phyloP scores from a whole-genome alignment of 352 stramenopile genomes.

The Discostella stelligera region DNA sequence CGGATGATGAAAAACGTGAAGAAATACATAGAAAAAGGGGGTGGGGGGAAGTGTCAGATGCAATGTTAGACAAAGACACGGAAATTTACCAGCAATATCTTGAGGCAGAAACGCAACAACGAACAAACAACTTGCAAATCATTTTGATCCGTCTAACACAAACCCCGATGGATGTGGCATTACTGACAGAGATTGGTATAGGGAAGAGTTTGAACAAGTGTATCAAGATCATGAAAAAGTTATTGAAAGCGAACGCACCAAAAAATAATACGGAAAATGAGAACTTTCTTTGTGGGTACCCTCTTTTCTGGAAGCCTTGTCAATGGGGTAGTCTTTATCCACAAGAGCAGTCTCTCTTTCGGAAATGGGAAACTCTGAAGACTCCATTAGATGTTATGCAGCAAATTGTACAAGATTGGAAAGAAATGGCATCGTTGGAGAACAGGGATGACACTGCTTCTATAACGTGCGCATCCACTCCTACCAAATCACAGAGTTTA shows the following conservation, averaged over 20 bases:
- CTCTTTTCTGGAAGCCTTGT: slow-evolving; percentile 20
- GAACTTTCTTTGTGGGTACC: slow-evolving; percentile 17
- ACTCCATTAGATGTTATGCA: slow-evolving; percentile 36
- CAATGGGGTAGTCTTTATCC: not conserved
- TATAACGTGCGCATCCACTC: not conserved
- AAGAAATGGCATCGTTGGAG: slow-evolving; percentile 41
- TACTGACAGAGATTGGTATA: slow-evolving; percentile 37
- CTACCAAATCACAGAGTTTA: slow-evolving; percentile 24
- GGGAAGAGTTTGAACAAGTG: slow-evolving; percentile 34
- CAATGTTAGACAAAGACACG: not conserved
- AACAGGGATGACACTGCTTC: slow-evolving; percentile 13
- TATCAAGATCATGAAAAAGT: slow-evolving; percentile 28
- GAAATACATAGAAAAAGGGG: slow-evolving; percentile 5
- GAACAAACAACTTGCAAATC: slow-evolving; percentile 1
- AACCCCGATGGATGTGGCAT: slow-evolving; percentile 40
- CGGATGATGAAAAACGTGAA: not conserved
- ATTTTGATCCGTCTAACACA: slow-evolving; percentile 12
- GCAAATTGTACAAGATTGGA: slow-evolving; percentile 47
- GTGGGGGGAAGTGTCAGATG: not conserved
- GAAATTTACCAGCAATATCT: slow-evolving; percentile 12
- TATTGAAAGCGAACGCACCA: slow-evolving; percentile 15
- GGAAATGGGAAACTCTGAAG: not conserved
- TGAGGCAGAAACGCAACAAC: not conserved
- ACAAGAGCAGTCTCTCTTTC: not conserved
- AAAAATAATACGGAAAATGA: slow-evolving; percentile 12